Conservation (phyloP, 164 flowering plant genomes). For the Dillenia turbinata region DNA sequence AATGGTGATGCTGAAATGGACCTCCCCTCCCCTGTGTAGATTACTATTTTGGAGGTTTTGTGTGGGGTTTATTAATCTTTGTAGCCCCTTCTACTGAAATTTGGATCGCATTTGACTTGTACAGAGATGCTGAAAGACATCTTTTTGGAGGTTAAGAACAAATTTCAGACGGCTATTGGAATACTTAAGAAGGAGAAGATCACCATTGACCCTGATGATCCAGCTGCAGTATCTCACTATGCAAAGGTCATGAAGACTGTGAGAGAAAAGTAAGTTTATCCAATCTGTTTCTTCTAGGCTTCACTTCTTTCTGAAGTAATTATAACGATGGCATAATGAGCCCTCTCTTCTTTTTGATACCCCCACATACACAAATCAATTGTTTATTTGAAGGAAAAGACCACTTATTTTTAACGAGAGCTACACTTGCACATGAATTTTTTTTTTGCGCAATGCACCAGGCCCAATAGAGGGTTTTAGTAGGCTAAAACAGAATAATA, state of each 20-base stretch:
- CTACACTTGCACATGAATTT: too few relatives aligned
- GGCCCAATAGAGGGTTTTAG: too few relatives aligned
- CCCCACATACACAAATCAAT: too few relatives aligned
- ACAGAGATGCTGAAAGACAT: conserved; percentile 89
- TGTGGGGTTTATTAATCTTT: too few relatives aligned
- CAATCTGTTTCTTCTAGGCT: too few relatives aligned
- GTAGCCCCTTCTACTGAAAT: conserved; percentile 10
- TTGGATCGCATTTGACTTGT: conserved; percentile 7
- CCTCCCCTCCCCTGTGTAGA: not conserved
- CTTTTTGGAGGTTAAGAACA: conserved; percentile 82
- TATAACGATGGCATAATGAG: too few relatives aligned
- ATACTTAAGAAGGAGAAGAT: conserved; percentile 82
- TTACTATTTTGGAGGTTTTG: not conserved
- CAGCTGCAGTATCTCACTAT: conserved; percentile 84
- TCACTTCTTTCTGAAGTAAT: too few relatives aligned
- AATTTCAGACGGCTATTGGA: conserved; percentile 84
- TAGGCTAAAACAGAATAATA: too few relatives aligned
- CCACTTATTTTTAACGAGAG: too few relatives aligned
- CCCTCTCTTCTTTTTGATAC: too few relatives aligned
- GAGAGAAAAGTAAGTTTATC: conserved; percentile 66
- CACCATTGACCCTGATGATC: conserved; percentile 87
- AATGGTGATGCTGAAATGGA: not conserved
- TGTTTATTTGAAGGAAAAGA: too few relatives aligned
- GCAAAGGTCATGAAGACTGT: conserved; percentile 90
- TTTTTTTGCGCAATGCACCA: too few relatives aligned